A percentile compares a stretch with the other conserved stretches of the same genome.
Evolutionary conservation across 352 stramenopile genomes (phyloP).

Genomic region (Globisporangium spinosum): DNA sequence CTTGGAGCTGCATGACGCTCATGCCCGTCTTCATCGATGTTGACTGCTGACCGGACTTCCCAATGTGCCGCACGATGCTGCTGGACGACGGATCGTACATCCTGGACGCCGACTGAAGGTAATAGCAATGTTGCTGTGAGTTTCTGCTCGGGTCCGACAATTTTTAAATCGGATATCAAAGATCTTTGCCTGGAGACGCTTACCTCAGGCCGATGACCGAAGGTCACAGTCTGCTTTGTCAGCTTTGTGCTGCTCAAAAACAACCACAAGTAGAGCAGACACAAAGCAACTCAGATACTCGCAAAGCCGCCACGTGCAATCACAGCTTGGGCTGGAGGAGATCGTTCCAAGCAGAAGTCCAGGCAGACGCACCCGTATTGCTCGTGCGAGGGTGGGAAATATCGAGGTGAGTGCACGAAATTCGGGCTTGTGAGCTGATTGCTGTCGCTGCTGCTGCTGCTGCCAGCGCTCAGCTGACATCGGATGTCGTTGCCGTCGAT

Average conservation of each 20-base stretch:
- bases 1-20: constrained; percentile 58
- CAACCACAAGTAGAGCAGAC: constrained; percentile 3
- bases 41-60: constrained; percentile 19
- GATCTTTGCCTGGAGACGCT: neutral
- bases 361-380: constrained; percentile 32
- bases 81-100: constrained; percentile 70
- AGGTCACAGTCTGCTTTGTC: constrained; percentile 50
- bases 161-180: neutral
- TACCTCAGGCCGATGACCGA: constrained; percentile 58
- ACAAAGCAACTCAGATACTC: neutral
- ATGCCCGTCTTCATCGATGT: constrained; percentile 50
- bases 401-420: constrained; percentile 18
- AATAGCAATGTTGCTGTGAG: neutral
- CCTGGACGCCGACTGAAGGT: constrained; percentile 48
- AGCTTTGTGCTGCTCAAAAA: constrained; percentile 26
- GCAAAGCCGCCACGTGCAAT: neutral
- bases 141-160: neutral
- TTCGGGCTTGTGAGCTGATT: constrained; percentile 4
- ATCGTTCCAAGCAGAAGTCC: neutral
- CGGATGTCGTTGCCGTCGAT: constrained; percentile 46
- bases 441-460: neutral
- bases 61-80: constrained; percentile 20
- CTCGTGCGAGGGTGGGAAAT: constrained; percentile 22
- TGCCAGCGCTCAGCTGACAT: constrained; percentile 8
- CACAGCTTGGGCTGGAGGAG: neutral